Percentiles rank a stretch among this genome's conserved stretches.
Conservation (phyloP, 2,329 filamentous ascomycete species). For the Alternaria sp. region DNA sequence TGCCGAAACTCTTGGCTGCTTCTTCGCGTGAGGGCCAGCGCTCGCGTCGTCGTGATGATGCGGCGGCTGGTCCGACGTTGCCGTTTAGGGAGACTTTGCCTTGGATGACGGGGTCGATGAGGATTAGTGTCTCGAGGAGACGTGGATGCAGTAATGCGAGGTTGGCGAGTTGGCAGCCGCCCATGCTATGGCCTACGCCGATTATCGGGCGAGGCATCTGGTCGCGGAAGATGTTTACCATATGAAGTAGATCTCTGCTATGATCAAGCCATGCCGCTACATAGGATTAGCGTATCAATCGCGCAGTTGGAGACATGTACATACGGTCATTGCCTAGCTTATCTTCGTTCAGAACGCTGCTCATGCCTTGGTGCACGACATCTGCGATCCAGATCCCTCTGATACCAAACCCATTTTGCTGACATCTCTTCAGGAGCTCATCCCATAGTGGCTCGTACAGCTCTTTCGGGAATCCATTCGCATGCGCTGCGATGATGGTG, state of each 20-base stretch:
- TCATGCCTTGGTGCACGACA: constrained; percentile 82
- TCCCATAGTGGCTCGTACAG: constrained; percentile 93
- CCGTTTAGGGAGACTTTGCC: constrained; percentile 51
- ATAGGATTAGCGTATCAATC: background rate
- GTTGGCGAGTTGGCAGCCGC: constrained; percentile 74
- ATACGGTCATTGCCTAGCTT: constrained; percentile 83
- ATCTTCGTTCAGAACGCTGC: constrained; percentile 76
- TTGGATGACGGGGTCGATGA: constrained; percentile 85
- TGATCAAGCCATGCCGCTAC: constrained; percentile 86
- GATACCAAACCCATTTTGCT: constrained; percentile 69
- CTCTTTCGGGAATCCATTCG: constrained; percentile 95
- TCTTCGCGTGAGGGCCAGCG: constrained; percentile 77
- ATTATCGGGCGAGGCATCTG: constrained; percentile 82
- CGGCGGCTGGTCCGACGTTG: constrained; percentile 56
- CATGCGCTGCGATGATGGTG: constrained; percentile 85
- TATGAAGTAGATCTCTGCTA: constrained; percentile 79
- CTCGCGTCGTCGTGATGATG: constrained; percentile 77
- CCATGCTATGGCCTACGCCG: constrained; percentile 89
- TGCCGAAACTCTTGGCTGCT: constrained; percentile 70
- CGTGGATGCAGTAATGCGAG: constrained; percentile 80
- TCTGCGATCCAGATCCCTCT: constrained; percentile 90
- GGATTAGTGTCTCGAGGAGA: constrained; percentile 74
- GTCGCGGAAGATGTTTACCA: constrained; percentile 82
- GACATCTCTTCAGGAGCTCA: constrained; percentile 69
- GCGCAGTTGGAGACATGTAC: constrained; percentile 37